Conservation (phyloP, 2,329 filamentous ascomycete genomes). For the Hansfordia pulvinata region DNA sequence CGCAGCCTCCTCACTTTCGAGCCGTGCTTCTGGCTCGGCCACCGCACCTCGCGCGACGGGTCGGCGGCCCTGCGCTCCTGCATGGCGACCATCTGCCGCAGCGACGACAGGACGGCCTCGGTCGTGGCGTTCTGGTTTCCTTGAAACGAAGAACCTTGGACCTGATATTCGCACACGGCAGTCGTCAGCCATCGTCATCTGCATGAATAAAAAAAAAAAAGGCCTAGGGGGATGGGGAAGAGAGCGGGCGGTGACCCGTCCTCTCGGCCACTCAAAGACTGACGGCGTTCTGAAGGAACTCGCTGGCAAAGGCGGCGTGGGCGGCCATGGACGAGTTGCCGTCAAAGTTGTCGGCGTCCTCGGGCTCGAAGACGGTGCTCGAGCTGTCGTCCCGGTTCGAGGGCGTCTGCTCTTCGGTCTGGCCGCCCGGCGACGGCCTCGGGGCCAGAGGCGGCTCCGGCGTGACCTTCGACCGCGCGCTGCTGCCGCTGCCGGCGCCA, state of each 20-base stretch:
- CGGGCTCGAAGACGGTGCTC: conserved; percentile 38
- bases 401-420: conserved; percentile 5
- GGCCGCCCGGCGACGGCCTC: conserved; percentile 2
- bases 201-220: too few species aligned
- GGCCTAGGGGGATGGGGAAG: too few species aligned
- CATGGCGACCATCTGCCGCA: conserved; percentile 38
- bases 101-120: conserved; percentile 33
- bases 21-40: conserved; percentile 25
- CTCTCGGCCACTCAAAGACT: too few species aligned
- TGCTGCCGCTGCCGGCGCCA: too few species aligned
- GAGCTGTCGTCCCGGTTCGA: conserved; percentile 23
- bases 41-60: background rate
- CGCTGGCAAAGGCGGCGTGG: conserved; percentile 30
- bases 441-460: conserved; percentile 2
- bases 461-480: too few species aligned
- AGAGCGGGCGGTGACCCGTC: too few species aligned
- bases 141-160: too few species aligned
- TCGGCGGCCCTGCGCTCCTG: conserved; percentile 18
- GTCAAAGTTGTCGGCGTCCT: conserved; percentile 30
- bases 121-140: conserved; percentile 41
- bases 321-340: conserved; percentile 30
- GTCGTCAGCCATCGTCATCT: conserved; percentile 3
- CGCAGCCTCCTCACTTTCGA: conserved; percentile 30
- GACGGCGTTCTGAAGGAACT: conserved; percentile 25
- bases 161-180: conserved; percentile 20